Percentiles rank a stretch among this genome's conserved stretches.
phyloP scores from a whole-genome alignment of 1,284 basidiomycete species.

The Coniferiporia sulphurascens region DNA sequence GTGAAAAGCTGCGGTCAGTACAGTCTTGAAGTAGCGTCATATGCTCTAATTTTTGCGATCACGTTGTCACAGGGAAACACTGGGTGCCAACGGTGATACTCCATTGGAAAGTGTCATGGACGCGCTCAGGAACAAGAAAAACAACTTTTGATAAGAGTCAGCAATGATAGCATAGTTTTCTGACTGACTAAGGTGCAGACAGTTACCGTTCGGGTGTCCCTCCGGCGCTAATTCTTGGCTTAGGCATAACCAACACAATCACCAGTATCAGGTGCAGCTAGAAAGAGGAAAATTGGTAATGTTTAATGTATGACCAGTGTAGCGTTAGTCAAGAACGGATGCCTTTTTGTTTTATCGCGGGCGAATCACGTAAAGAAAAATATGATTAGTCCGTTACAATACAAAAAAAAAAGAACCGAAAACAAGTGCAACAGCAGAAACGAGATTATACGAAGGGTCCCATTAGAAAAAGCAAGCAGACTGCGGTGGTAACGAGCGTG shows the following conservation, averaged over 20 bases:
- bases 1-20: slow-evolving; percentile 53
- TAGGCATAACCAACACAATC: too few relatives aligned
- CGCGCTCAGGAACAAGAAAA: slow-evolving; percentile 78
- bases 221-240: background rate
- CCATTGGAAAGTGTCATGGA: slow-evolving; percentile 64
- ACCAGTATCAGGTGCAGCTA: background rate
- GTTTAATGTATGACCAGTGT: background rate
- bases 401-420: background rate
- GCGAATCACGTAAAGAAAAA: background rate
- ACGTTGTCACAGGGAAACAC: slow-evolving; percentile 37
- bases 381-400: slow-evolving; percentile 1
- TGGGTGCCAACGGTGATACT: slow-evolving; percentile 39
- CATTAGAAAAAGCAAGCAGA: background rate
- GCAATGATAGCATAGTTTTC: background rate
- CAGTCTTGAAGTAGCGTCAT: background rate
- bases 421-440: background rate
- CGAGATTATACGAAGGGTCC: background rate
- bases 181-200: background rate
- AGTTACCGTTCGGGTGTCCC: background rate
- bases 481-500: background rate
- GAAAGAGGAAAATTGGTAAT: background rate
- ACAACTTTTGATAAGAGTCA: slow-evolving; percentile 54
- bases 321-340: background rate
- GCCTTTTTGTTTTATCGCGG: background rate
- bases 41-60: background rate